phyloP scores from a whole-genome alignment of 2,329 filamentous ascomycete genomes.

The Botryotinia convoluta region DNA sequence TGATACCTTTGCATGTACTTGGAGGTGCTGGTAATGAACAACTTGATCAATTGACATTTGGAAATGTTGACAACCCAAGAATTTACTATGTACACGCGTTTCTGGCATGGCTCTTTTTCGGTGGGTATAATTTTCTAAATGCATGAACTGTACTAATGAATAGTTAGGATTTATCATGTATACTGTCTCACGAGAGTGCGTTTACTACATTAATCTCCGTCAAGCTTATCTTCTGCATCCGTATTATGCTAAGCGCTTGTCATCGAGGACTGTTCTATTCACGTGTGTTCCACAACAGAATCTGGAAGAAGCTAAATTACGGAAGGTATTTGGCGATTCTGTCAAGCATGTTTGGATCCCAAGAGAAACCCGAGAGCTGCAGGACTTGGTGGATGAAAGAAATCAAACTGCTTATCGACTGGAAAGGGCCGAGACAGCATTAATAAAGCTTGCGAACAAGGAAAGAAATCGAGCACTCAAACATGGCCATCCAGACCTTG shows the following conservation, averaged over 20 bases:
- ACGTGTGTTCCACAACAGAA: slow-evolving; percentile 62
- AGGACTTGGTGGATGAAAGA: slow-evolving; percentile 58
- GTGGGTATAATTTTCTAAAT: slow-evolving; percentile 22
- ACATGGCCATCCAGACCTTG: slow-evolving; percentile 45
- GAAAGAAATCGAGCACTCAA: slow-evolving; percentile 53
- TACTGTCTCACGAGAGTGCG: slow-evolving; percentile 62
- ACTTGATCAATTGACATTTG: slow-evolving; percentile 59
- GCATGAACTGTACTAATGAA: slow-evolving; percentile 16
- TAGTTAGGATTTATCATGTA: slow-evolving; percentile 57
- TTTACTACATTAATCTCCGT: slow-evolving; percentile 67
- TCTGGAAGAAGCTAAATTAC: slow-evolving; percentile 55
- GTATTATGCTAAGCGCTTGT: slow-evolving; percentile 62
- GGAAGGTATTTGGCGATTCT: slow-evolving; percentile 57
- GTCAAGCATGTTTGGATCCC: slow-evolving; percentile 64
- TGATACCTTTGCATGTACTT: slow-evolving; percentile 63
- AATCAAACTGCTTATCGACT: slow-evolving; percentile 59
- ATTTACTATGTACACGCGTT: slow-evolving; percentile 60
- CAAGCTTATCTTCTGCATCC: slow-evolving; percentile 67
- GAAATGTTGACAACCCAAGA: slow-evolving; percentile 52
- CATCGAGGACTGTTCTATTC: slow-evolving; percentile 66
- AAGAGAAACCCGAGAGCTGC: slow-evolving; percentile 56
- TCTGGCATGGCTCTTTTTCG: slow-evolving; percentile 62
- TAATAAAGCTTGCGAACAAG: slow-evolving; percentile 57
- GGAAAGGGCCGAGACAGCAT: slow-evolving; percentile 61
- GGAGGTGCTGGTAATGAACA: slow-evolving; percentile 53